Evolutionary conservation across 768 basidiomycete genomes (phyloP), one percentile per base, ranked within the genome.

Genomic region (Phanerodontia chrysosporium): DNA sequence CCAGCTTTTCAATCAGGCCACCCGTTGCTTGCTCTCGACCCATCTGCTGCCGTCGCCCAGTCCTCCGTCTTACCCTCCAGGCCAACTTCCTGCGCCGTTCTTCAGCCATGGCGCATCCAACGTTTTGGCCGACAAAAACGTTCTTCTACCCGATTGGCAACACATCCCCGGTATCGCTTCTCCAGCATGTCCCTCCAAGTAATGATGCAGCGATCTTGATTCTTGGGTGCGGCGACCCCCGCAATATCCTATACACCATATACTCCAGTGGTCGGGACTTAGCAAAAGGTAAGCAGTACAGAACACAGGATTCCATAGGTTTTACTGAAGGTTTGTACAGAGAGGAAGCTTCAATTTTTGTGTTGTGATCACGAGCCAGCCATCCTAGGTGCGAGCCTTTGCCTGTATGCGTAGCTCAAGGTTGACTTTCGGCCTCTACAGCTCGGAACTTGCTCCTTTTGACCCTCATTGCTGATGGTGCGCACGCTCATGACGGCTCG

Each of bases 91-190:
- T 28, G 14, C 24, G 48, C 10, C 49, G 22, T 32, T 28, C 49
- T 32, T 25, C 24, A 49, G 7, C 49, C 27, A 80, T 84, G 81
- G 69, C 78, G 4, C 76, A 78, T 49, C 74, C 77, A 1, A 58
- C 80, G 3, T 60, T 71, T 16, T 80, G 76, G 75, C 78, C 75
- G 2, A 74, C 70, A 12, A 76, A 74, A 61, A 67, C 68, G 3
- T 80, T 75, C 58, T 86, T 83, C 70, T 85, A 84, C 67, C 78
- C 83, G 1, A 70, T 83, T 14, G 84, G 85, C 27, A 84, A 85
- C 64, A 85, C 84, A 0, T 74, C 82, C 1, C 78, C 85, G 6
- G 69, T 80, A 3, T 78, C 72, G 44, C 69, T 86, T 14, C 78
- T 80, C 2, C 71, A 78, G 55, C 72, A 77, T 42, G 65, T 86